Evolutionary conservation across 106 monocot genomes (phyloP).

Genomic region (Allium cepa): DNA sequence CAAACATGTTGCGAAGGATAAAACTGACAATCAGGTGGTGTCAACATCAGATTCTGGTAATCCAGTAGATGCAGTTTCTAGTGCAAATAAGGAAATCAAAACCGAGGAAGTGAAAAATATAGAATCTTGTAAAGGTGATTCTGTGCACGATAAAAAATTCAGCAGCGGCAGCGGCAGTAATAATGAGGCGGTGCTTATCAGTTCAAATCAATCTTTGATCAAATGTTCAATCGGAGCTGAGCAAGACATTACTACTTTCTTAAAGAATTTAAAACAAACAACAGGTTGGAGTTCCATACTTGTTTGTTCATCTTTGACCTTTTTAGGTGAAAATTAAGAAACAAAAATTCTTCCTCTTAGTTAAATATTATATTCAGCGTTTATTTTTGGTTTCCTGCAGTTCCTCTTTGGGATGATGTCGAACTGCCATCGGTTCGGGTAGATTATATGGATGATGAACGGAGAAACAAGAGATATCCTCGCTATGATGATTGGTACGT

Average conservation of each 20-base stretch:
- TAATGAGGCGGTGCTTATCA: neutral
- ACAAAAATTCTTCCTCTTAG: too few species aligned
- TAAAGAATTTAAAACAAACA: slow-evolving; percentile 17
- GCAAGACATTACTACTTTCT: neutral
- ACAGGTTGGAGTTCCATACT: slow-evolving; percentile 10
- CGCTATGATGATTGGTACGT: slow-evolving; percentile 5
- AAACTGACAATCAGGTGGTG: slow-evolving; percentile 11
- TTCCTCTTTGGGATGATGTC: slow-evolving; percentile 63
- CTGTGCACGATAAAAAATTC: neutral
- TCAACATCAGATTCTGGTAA: slow-evolving; percentile 41
- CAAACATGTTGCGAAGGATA: slow-evolving; percentile 10
- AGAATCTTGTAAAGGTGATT: neutral
- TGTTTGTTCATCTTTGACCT: too few species aligned
- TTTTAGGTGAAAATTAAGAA: too few species aligned
- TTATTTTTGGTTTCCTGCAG: slow-evolving; percentile 20
- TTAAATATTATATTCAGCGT: too few species aligned
- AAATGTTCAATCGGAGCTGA: neutral
- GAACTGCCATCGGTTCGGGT: slow-evolving; percentile 12
- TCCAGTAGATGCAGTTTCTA: neutral
- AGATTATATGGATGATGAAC: slow-evolving; percentile 9
- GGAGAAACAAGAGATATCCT: slow-evolving; percentile 20
- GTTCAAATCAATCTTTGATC: neutral
- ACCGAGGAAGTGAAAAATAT: slow-evolving; percentile 1
- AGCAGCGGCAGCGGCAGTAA: slow-evolving; percentile 3
- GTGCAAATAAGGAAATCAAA: neutral